Percentiles rank a stretch among this genome's conserved stretches.
phyloP scores from a whole-genome alignment of 257 asterid genomes.

The Ajuga chamaepitys region DNA sequence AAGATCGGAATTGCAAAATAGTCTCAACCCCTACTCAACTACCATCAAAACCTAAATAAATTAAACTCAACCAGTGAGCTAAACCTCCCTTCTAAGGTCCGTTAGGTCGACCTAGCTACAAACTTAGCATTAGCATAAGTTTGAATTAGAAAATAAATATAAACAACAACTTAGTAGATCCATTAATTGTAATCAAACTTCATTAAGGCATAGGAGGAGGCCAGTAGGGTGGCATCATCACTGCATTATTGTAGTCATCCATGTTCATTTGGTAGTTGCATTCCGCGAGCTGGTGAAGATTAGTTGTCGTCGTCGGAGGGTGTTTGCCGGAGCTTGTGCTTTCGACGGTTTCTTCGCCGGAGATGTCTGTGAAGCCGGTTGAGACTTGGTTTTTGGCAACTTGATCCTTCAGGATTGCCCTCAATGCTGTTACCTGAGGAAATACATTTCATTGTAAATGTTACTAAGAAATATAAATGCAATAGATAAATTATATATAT shows the following conservation, averaged over 20 bases:
- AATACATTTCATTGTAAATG: too few relatives aligned
- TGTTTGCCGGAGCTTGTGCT: conserved; percentile 38
- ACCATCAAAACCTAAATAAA: too few relatives aligned
- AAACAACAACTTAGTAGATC: conserved; percentile 5
- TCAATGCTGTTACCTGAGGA: conserved; percentile 46
- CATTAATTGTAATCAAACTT: conserved; percentile 22
- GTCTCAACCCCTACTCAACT: too few relatives aligned
- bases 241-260: conserved; percentile 35
- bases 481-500: too few relatives aligned
- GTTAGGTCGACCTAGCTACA: conserved; percentile 20
- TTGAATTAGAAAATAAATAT: not conserved
- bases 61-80: too few relatives aligned
- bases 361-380: conserved; percentile 41
- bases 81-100: too few relatives aligned
- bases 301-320: not conserved
- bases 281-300: conserved; percentile 30
- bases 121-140: not conserved
- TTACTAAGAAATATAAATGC: too few relatives aligned
- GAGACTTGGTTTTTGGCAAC: conserved; percentile 42
- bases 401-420: conserved; percentile 56
- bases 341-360: conserved; percentile 67
- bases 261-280: conserved; percentile 40
- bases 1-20: too few relatives aligned
- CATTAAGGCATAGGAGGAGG: conserved; percentile 36
- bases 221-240: conserved; percentile 52